Percentiles rank a stretch among this genome's conserved stretches.
Conservation (phyloP, 176 grass and related monocot species). For the Lolium rigidum region DNA sequence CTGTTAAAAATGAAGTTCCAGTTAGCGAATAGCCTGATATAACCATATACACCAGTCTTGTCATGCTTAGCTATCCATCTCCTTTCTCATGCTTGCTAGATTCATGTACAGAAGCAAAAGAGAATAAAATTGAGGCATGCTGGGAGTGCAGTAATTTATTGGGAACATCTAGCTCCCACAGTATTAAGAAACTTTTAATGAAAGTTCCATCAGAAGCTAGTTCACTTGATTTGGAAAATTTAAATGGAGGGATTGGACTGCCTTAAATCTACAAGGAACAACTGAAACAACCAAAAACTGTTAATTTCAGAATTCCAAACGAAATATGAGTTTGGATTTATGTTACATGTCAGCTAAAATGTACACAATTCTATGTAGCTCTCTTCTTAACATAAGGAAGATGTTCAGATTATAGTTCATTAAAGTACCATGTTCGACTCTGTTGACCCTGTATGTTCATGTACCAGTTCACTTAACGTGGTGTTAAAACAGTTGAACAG, state of each 20-base stretch:
- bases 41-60: background rate
- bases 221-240: slow-evolving; percentile 40
- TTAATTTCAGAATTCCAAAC: background rate
- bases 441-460: background rate
- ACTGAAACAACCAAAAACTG: background rate
- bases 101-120: background rate
- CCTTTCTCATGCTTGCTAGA: slow-evolving; percentile 2
- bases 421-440: background rate
- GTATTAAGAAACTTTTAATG: background rate
- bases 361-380: background rate
- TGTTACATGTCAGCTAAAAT: background rate
- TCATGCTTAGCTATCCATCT: slow-evolving; percentile 11
- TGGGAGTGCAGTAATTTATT: slow-evolving; percentile 1
- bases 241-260: slow-evolving; percentile 11
- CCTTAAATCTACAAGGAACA: slow-evolving; percentile 6
- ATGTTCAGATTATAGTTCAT: background rate
- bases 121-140: background rate
- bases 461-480: slow-evolving; percentile 5
- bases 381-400: background rate
- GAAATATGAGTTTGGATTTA: background rate
- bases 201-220: slow-evolving; percentile 15
- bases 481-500: background rate
- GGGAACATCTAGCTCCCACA: background rate
- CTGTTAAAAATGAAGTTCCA: background rate
- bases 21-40: slow-evolving; percentile 28